These are phyloP conservation scores for Saposhnikovia divaricata DNA, from an alignment of 129 eudicot species.

Conservation along the genomic window DNA sequence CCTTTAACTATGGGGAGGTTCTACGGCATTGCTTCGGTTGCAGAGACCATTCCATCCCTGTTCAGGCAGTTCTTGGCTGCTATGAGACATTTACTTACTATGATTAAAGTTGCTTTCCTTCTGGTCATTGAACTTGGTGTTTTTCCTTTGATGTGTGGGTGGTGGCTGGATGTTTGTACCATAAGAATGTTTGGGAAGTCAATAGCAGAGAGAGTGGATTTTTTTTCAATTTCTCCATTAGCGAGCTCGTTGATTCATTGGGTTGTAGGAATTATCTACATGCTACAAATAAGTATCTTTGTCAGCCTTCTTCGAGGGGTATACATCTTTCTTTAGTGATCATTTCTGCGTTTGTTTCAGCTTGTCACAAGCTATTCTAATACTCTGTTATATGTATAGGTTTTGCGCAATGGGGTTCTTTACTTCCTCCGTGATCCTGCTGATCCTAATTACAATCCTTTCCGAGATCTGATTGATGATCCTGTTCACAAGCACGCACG, in stretches of 20 bases:
- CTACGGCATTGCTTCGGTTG: conserved; percentile 71
- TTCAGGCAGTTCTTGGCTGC: conserved; percentile 84
- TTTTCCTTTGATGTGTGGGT: conserved; percentile 94
- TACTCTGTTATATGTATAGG: conserved; percentile 31
- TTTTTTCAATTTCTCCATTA: conserved; percentile 70
- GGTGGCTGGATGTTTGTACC: conserved; percentile 98
- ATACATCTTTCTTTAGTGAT: conserved; percentile 1
- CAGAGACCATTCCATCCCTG: conserved; percentile 76
- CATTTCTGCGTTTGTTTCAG: not conserved
- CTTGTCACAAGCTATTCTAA: not conserved
- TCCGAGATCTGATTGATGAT: conserved; percentile 87
- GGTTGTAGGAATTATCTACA: conserved; percentile 94
- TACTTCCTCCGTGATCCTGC: conserved; percentile 95
- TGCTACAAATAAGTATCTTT: conserved; percentile 87
- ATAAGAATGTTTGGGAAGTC: conserved; percentile 93
- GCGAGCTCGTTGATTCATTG: conserved; percentile 95
- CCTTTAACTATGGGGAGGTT: conserved; percentile 84
- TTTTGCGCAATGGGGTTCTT: conserved; percentile 79
- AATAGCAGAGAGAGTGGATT: conserved; percentile 70
- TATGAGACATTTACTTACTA: conserved; percentile 88
- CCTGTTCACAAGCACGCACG: conserved; percentile 98
- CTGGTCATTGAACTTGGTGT: conserved; percentile 91
- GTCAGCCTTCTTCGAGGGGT: conserved; percentile 99
- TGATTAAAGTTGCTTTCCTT: conserved; percentile 88
- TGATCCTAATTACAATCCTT: conserved; percentile 90